Evolutionary conservation across 305 asterid genomes (phyloP).

Genomic region (Solanum hybrid): DNA sequence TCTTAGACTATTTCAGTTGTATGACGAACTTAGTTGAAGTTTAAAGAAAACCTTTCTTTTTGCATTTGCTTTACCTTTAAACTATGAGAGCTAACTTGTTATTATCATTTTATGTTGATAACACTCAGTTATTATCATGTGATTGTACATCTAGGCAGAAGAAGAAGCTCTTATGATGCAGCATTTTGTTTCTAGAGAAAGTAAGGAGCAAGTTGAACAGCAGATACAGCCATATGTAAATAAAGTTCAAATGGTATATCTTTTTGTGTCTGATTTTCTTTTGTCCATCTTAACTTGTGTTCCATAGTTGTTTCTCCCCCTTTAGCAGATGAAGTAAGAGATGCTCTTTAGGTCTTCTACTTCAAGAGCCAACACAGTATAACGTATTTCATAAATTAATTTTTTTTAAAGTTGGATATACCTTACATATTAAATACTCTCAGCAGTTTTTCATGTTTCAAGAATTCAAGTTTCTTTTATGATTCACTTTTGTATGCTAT

Average conservation of each 20-base stretch:
- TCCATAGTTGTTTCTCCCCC: not conserved
- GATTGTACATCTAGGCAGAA: slow-evolving; percentile 55
- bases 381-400: not conserved
- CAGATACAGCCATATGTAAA: slow-evolving; percentile 53
- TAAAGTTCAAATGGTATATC: slow-evolving; percentile 61
- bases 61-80: not conserved
- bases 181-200: slow-evolving; percentile 47
- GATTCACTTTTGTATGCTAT: not conserved
- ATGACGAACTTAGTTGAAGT: not conserved
- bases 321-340: not conserved
- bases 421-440: not conserved
- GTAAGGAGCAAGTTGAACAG: slow-evolving; percentile 53
- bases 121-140: slow-evolving; percentile 6
- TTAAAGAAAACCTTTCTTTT: not conserved
- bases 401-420: not conserved
- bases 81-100: not conserved
- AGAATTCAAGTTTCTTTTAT: not conserved
- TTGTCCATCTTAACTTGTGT: not conserved
- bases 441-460: not conserved
- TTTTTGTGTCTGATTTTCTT: not conserved
- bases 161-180: slow-evolving; percentile 91
- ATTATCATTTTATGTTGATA: not conserved
- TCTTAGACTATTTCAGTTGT: not conserved
- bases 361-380: not conserved
- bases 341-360: not conserved